Evolutionary conservation across 2,329 filamentous ascomycete species (phyloP), one percentile per base, ranked within the genome.

Genomic region (Xylaria sp.): DNA sequence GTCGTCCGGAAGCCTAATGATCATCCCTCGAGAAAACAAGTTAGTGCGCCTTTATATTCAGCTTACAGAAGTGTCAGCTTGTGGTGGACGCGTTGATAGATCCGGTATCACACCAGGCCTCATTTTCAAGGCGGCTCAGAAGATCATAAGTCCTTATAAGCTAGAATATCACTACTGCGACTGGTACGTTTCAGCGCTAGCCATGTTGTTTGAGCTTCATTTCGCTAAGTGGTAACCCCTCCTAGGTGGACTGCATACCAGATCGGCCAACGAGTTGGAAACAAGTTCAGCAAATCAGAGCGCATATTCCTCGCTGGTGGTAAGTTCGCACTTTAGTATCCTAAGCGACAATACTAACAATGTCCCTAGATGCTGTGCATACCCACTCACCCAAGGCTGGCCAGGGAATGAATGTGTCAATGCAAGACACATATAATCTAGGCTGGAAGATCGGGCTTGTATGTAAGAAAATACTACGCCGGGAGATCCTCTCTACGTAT

Each of bases 311-410:
- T 93, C 4, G 89, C 90, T 0, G 91, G 91, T 1, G 91, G 73
- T 75, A 56, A 34, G 74, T 67, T 51, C 20, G 18, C 5, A 10
- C 4, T 51, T 34, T 18, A 9, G 5, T 5, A 37, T 20, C 23
- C 1, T 10, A 37, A 12, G 7, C 3, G 1, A 10, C 5, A 51
- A 39, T 12, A n/a, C 12, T 71, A 12, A 72, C 23, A 25, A n/a
- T 12, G 8, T 31, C 23, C 28, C 2, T n/a, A 73, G 91, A 93
- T 76, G 90, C 90, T 41, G 90, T 89, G 69, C 91, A 93, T 73
- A 92, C 90, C 0, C 91, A 93, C 76, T 91, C 88, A 2, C 91
- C 91, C 3, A 92, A 92, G 79, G 90, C 90, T 0, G 91, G 90
- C 0, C 91, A 92, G 80, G 91, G 85, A 63, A 86, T 87, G 85